These are phyloP conservation scores for Cutaneotrichosporon sp. DNA, from an alignment of 1,284 basidiomycete genomes.

Conservation along the genomic window DNA sequence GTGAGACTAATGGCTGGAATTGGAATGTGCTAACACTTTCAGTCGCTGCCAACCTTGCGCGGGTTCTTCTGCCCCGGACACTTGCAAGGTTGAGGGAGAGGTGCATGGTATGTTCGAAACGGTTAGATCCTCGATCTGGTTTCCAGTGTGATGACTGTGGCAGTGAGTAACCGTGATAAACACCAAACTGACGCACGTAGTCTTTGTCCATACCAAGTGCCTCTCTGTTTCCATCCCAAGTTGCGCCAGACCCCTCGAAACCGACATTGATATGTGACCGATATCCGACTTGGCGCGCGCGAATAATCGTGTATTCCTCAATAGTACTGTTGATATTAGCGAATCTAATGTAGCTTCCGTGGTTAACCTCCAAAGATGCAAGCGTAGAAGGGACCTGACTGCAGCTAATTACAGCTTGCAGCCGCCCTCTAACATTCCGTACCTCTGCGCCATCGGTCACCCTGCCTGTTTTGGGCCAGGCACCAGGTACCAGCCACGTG, in stretches of 20 bases:
- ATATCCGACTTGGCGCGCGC: not conserved
- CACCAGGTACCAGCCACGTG: too few species aligned
- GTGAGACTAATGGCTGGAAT: not conserved
- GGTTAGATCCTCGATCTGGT: constrained; percentile 10
- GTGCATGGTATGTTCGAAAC: constrained; percentile 12
- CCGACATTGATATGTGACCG: constrained; percentile 2
- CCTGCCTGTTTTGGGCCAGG: too few species aligned
- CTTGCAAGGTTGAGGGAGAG: not conserved
- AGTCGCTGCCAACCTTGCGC: constrained; percentile 16
- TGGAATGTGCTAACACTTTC: not conserved
- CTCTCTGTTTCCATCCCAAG: not conserved
- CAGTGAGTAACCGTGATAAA: not conserved
- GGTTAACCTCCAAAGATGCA: too few species aligned
- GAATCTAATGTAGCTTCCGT: not conserved
- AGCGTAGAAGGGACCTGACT: too few species aligned
- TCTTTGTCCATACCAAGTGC: constrained; percentile 3
- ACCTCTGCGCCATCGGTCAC: too few species aligned
- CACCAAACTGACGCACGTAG: constrained; percentile 5
- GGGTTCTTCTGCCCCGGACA: constrained; percentile 4
- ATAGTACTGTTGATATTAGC: not conserved
- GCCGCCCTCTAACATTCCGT: too few species aligned
- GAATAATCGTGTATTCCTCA: not conserved
- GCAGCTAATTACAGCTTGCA: too few species aligned
- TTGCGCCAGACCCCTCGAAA: not conserved
- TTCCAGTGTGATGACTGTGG: constrained; percentile 21